Evolutionary conservation across 345 rosid species (phyloP), one percentile per base, ranked within the genome.

Genomic region (Salix koriyanagi): DNA sequence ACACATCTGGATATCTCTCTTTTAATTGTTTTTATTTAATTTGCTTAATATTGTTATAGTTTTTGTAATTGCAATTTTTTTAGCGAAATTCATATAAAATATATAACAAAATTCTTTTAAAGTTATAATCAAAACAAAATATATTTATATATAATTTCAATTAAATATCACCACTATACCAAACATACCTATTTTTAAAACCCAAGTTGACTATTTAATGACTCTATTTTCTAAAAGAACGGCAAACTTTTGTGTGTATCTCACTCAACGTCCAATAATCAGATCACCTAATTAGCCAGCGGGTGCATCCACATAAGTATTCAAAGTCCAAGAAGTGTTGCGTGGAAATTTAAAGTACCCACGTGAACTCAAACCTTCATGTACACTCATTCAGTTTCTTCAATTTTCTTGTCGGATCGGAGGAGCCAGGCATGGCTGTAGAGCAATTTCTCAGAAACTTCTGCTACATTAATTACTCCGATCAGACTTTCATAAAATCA

Each of bases 331-430:
- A 44, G 7, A 23, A 5, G 4, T 41, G 65, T 75, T 75, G 56
- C 52, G 72, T 75, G 39, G 54, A 67, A 67, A 10, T 75, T 54
- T 65, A 61, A 75, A 52, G 66, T 7, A 44, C 7, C 54, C 54
- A 37, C 25, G 72, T 48, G 71, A 65, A 19, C 30, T 13, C 3
- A 6, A 2, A 12, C 1, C 18, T 65, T 75, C 42, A 4, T 2
- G 7, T 46, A 21, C 2, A 73, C 37, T 41, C 28, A 9, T 15
- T 3, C 32, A 16, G 0, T 8, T 19, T 19, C 37, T 39, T 4
- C 14, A 36, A 23, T 15, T 13, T 46, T 14, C 18, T 15, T 13
- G 52, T 46, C 52, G 18, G 52, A 15, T 46, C 18, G 16, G 4
- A 21, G 28, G 13, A 23, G 28, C 62, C 28, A n/a, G 2, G 3